Conservation (phyloP, 306 rosid species). For the Bauhinia variegata region DNA sequence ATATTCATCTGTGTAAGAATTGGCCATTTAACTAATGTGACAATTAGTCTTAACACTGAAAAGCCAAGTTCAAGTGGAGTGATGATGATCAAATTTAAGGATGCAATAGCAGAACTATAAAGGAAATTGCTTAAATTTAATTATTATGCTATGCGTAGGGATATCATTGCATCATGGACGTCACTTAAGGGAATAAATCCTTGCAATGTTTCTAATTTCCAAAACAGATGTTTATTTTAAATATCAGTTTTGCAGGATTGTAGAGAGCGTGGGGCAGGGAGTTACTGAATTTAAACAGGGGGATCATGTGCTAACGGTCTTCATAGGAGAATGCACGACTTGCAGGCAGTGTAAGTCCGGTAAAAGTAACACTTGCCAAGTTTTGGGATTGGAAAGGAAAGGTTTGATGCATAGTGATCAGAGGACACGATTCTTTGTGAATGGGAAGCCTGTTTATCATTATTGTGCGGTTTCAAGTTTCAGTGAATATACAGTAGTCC, state of each 20-base stretch:
- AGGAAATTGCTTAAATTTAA: not conserved
- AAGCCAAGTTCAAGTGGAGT: slow-evolving; percentile 11
- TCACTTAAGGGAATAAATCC: slow-evolving; percentile 9
- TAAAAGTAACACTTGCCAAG: slow-evolving; percentile 81
- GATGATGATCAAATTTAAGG: slow-evolving; percentile 7
- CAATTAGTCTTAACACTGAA: not conserved
- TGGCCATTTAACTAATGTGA: slow-evolving; percentile 6
- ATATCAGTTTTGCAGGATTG: slow-evolving; percentile 65
- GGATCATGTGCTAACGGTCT: slow-evolving; percentile 85
- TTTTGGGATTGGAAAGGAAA: slow-evolving; percentile 80
- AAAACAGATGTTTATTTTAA: not conserved
- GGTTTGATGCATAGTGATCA: slow-evolving; percentile 96
- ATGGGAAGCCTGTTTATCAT: slow-evolving; percentile 82
- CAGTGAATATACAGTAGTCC: slow-evolving; percentile 88
- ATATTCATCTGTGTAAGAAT: not conserved
- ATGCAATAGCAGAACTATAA: not conserved
- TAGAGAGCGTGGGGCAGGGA: slow-evolving; percentile 87
- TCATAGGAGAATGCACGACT: slow-evolving; percentile 85
- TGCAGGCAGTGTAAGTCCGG: slow-evolving; percentile 81
- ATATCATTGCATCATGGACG: slow-evolving; percentile 15
- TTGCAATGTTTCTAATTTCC: slow-evolving; percentile 19
- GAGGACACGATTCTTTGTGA: slow-evolving; percentile 81
- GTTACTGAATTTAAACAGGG: slow-evolving; percentile 83
- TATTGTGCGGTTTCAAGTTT: slow-evolving; percentile 98
- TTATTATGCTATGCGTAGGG: not conserved